Percentiles rank a stretch among this genome's conserved stretches.
Conservation (phyloP, 441 rosid species). For the Breynia disticha region DNA sequence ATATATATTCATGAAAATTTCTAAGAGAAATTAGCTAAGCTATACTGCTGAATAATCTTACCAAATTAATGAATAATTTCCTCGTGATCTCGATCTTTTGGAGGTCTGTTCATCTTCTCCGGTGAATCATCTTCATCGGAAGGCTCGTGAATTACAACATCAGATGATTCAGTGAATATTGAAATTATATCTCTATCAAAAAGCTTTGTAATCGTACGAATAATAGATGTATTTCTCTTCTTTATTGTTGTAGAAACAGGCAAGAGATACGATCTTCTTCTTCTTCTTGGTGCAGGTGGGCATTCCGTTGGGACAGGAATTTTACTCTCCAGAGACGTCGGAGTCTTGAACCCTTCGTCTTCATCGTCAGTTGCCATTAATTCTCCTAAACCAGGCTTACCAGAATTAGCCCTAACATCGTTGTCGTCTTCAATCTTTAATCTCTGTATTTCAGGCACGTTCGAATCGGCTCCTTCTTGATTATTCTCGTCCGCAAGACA, state of each 20-base stretch:
- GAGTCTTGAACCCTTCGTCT: slow-evolving; percentile 57
- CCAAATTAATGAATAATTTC: too few relatives aligned
- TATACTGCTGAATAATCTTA: too few relatives aligned
- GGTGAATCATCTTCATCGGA: too few relatives aligned
- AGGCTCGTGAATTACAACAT: too few relatives aligned
- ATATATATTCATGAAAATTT: too few relatives aligned
- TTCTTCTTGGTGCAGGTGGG: slow-evolving; percentile 62
- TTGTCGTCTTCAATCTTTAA: slow-evolving; percentile 7
- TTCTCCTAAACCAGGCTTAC: slow-evolving; percentile 7
- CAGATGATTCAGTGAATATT: background rate
- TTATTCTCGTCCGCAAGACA: too few relatives aligned
- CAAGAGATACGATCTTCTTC: slow-evolving; percentile 11
- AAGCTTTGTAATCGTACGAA: background rate
- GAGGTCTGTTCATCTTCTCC: slow-evolving; percentile 48
- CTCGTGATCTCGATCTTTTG: slow-evolving; percentile 28
- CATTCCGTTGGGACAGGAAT: slow-evolving; percentile 41
- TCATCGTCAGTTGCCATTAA: slow-evolving; percentile 6
- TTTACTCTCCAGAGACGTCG: slow-evolving; percentile 48
- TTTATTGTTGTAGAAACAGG: slow-evolving; percentile 12
- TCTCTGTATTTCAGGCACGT: too few relatives aligned
- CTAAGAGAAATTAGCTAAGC: too few relatives aligned
- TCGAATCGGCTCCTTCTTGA: too few relatives aligned
- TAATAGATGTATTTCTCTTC: slow-evolving; percentile 23
- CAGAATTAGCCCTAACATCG: background rate
- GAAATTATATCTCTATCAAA: background rate